Evolutionary conservation across 139 green algal genomes (phyloP), one percentile per base, ranked within the genome.

Genomic region (Marvania coccoides): DNA sequence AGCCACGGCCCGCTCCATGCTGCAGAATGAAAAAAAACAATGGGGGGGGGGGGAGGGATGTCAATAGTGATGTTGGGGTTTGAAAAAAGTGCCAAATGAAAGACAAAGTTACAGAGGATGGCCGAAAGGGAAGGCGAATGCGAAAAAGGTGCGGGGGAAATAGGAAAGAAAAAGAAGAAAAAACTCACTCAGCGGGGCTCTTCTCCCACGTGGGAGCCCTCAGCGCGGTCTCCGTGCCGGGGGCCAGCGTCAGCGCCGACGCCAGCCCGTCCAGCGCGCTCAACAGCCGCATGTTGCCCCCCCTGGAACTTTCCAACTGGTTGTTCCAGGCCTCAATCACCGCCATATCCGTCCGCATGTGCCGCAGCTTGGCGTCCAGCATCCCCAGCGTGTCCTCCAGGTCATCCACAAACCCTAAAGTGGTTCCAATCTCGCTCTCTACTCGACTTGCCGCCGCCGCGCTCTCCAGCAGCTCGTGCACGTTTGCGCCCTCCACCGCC

Each of bases 301-400:
- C 71, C 4, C 71, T 65, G 59, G 77, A 66, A 30, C 60, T 72
- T 67, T 85, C 75, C 69, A 85, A 67, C 57, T 63, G 48, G 63
- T 83, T 83, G 68, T 83, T 85, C 37, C 79, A 72, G 12, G 63
- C 69, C 58, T 85, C 79, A 10, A 84, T 85, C 30, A 67, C 72
- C 46, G 70, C 39, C 2, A 74, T 60, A 64, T 67, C 61, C 54
- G 78, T 67, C 33, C 75, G 68, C 72, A 85, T 77, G 61, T 82
- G 76, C 3, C 72, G 48, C 36, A 85, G 42, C 58, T 74, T 76
- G 38, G 71, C 24, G 35, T 85, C 76, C 34, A 84, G 78, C 10
- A 83, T 70, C 13, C 29, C 26, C 30, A 85, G 68, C 23, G 61
- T 74, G 53, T 84, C 75, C 19, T 79, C 76, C 47, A 85, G 58